Base-by-base conservation (phyloP, 768 basidiomycete species). In the Panellus pusillus region DNA sequence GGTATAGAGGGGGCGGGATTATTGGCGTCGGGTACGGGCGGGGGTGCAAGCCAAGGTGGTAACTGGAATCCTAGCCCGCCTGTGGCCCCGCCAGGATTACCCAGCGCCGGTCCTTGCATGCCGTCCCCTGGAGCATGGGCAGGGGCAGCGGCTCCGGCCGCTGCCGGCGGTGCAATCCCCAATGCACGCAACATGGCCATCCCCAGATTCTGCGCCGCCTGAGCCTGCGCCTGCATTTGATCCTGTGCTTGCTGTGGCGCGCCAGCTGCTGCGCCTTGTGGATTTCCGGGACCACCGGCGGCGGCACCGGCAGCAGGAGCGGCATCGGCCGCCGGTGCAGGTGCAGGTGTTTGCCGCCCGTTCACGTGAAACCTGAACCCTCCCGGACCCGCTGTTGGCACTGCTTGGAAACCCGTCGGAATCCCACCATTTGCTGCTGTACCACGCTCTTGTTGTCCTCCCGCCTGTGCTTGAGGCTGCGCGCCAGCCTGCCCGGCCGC, bases 161-260 rank as follows among this genome's bases (percentile, higher is more conserved):
- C 27, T 6, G 39, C 39, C 28, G 44, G 44, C 18, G 32, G 32
- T 35, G 32, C 47, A 15, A 55, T 41, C 19, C 54, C 54, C 8
- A 50, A 17, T 14, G 44, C 44, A 9, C 44, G 36, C 12, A 56
- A 27, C 29, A 56, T 9, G 18, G 54, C 49, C 35, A 38, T 27
- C 17, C 43, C 55, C 31, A 43, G 41, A 8, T 9, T 32, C 32
- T 41, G 39, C 39, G 17, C 38, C 13, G 28, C 39, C 13, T 50
- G 39, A n/a, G 45, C 35, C 45, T 47, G 45, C 35, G 31, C 14
- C 29, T 32, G 50, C 20, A 28, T 20, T 44, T 37, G 44, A 8
- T 2, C 18, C 11, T 14, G 38, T 31, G 47, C 39, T 19, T 27
- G 37, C 19, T n/a, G n/a, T 28, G 45, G 45, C 18, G 32, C 45